Evolutionary conservation across 2,329 filamentous ascomycete genomes (phyloP).

Genomic region (Aspergillus japonicus): DNA sequence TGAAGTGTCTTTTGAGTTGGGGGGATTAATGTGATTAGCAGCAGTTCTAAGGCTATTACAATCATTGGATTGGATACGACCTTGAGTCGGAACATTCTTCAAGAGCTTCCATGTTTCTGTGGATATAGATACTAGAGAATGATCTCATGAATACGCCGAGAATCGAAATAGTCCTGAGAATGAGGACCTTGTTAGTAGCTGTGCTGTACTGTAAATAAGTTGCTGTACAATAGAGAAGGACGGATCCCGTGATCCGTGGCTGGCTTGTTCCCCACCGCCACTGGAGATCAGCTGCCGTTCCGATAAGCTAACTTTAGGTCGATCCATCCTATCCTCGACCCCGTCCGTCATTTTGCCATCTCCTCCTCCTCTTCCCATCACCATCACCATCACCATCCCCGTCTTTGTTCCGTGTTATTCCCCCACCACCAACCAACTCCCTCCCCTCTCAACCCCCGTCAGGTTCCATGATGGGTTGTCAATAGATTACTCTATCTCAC

Average conservation of each 20-base stretch:
- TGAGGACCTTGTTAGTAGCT: background rate
- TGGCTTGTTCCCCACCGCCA: background rate
- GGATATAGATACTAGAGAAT: too few relatives aligned
- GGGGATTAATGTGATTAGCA: background rate
- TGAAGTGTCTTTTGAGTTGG: background rate
- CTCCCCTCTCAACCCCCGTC: background rate
- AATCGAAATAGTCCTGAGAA: background rate
- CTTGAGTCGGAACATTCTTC: too few relatives aligned
- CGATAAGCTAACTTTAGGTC: background rate
- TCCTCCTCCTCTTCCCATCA: background rate
- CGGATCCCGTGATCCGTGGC: background rate
- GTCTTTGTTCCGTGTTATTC: background rate
- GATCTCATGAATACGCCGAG: too few relatives aligned
- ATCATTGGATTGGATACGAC: background rate
- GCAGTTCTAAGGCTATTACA: background rate
- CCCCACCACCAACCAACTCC: too few relatives aligned
- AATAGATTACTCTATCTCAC: conserved; percentile 5
- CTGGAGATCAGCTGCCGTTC: conserved; percentile 2
- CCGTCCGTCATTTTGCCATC: background rate
- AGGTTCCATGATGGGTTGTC: conserved; percentile 13
- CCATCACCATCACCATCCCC: background rate
- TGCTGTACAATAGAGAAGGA: too few relatives aligned
- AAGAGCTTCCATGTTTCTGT: too few relatives aligned
- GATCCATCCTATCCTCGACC: too few relatives aligned
- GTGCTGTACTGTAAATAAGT: too few relatives aligned